Base-by-base conservation (phyloP, 352 stramenopile genomes). In the Pythium utonaiense region DNA sequence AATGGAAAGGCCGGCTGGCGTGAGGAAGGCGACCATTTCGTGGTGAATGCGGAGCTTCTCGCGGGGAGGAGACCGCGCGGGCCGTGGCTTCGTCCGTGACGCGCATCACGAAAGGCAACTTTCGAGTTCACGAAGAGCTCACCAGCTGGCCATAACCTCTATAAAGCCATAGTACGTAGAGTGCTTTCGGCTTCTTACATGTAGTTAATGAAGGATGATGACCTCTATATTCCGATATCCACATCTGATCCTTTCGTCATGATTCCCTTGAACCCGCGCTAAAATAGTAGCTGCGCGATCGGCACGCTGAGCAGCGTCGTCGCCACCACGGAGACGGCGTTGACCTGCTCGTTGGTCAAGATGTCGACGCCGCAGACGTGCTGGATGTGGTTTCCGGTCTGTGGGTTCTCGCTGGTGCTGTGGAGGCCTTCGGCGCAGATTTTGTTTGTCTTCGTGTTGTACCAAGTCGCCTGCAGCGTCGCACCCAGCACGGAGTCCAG, bases 401-500 rank as follows among this genome's bases (percentile, higher is more conserved):
- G 40, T 14, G 40, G 40, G 40, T 47, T 47, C 42, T 50, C 42
- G 24, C 42, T 50, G 24, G 7, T 31, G 10, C 6, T 17, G 4
- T 34, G 16, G 14, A 36, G 19, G 21, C 45, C 40, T 50, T 82
- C 71, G 28, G 73, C 59, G 71, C 85, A 89, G 62, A 95, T 86
- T 53, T 77, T 78, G 33, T 78, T 71, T 17, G 70, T 78, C 33
- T 67, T 62, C 9, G 54, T 45, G 60, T 91, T 75, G 50, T 82
- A 95, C 62, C 76, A 87, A 38, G 83, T 93, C 36, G 66, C 61
- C 62, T 97, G 89, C 52, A 96, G 53, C 33, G 84, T 93, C 9
- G 83, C 89, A 16, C 89, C 89, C 0, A 97, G 71, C 10, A 95
- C 38, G 53, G 87, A 96, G 64, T 97, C 89, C 6, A 96, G 22